These are phyloP conservation scores for Erodium texanum DNA, from an alignment of 441 rosid genomes.

Conservation along the genomic window DNA sequence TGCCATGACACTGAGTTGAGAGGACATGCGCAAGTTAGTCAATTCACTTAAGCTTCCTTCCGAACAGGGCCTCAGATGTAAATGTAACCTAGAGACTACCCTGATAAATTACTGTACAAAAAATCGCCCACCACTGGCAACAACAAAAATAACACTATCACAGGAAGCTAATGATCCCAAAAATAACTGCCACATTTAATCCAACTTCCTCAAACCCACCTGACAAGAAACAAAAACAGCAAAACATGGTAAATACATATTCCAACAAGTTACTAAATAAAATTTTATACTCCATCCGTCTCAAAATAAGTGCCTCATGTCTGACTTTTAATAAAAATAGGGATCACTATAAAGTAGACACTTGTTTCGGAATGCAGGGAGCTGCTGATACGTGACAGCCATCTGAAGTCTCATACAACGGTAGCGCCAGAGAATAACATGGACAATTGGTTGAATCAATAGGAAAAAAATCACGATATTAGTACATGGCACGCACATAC, in stretches of 20 bases:
- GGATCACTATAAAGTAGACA: too few relatives aligned
- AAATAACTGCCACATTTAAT: background rate
- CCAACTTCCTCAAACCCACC: background rate
- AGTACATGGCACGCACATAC: slow-evolving; percentile 1
- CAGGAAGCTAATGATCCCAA: background rate
- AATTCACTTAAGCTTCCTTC: too few relatives aligned
- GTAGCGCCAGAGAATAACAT: background rate
- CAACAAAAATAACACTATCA: too few relatives aligned
- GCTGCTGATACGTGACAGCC: background rate
- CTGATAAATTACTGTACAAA: background rate
- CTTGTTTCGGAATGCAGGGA: background rate
- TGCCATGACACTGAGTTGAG: too few relatives aligned
- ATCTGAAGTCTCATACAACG: background rate
- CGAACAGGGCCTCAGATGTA: too few relatives aligned
- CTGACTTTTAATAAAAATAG: too few relatives aligned
- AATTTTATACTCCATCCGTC: too few relatives aligned
- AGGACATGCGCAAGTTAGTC: too few relatives aligned
- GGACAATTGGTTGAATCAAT: background rate
- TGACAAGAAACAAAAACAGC: background rate
- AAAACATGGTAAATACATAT: background rate
- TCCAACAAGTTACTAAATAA: too few relatives aligned
- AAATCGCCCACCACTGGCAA: too few relatives aligned
- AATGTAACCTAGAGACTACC: too few relatives aligned
- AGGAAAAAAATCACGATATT: background rate
- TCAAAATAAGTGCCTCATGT: too few relatives aligned